These are phyloP conservation scores for Graphilbum fragrans DNA, from an alignment of 2,329 filamentous ascomycete genomes.

Conservation along the genomic window DNA sequence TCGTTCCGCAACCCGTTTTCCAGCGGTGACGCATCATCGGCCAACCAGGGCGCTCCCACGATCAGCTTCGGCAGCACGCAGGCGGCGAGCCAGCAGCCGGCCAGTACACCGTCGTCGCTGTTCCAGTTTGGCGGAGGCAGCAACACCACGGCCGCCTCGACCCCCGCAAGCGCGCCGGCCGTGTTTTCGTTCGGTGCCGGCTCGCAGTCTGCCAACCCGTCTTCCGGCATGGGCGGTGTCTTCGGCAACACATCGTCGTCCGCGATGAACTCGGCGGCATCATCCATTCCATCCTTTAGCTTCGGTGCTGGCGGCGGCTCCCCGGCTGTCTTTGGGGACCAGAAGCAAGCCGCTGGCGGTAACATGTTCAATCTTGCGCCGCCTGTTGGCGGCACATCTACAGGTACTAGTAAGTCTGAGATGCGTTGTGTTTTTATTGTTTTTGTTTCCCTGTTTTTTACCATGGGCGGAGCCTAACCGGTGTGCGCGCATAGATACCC, in stretches of 20 bases:
- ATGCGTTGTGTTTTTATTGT: background rate
- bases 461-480: background rate
- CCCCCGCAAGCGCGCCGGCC: conserved; percentile 2
- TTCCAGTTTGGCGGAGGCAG: conserved; percentile 12
- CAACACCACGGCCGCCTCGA: background rate
- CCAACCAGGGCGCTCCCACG: conserved; percentile 13
- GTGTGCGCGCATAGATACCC: conserved; percentile 31
- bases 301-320: conserved; percentile 20
- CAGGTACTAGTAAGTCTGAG: conserved; percentile 28
- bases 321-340: conserved; percentile 16
- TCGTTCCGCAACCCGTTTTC: conserved; percentile 28
- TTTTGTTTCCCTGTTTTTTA: background rate
- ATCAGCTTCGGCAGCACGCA: conserved; percentile 24
- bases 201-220: conserved; percentile 6
- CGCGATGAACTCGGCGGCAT: background rate
- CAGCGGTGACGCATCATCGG: conserved; percentile 13
- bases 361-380: conserved; percentile 19
- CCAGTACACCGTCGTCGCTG: conserved; percentile 9
- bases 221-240: conserved; percentile 10
- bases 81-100: background rate
- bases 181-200: conserved; percentile 25
- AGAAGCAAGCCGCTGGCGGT: conserved; percentile 13
- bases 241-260: background rate
- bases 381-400: conserved; percentile 23
- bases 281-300: conserved; percentile 17